Evolutionary conservation across 345 rosid species (phyloP).

Genomic region (Sisymbrium altissimum): DNA sequence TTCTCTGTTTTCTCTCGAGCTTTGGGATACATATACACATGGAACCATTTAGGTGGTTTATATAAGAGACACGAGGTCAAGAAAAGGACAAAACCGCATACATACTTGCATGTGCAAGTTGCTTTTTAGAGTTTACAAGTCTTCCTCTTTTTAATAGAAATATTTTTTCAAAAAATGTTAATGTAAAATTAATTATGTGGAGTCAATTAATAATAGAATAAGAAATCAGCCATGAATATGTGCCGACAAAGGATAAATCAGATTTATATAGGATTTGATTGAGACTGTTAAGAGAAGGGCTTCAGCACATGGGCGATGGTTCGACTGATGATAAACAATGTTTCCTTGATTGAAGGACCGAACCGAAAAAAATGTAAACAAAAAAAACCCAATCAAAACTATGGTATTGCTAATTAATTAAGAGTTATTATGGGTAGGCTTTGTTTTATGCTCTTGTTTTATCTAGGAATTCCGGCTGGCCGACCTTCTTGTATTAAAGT

Average conservation of each 20-base stretch:
- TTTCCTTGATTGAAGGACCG: constrained; percentile 22
- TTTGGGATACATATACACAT: constrained; percentile 5
- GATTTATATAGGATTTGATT: constrained; percentile 6
- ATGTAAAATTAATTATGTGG: neutral
- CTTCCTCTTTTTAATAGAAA: neutral
- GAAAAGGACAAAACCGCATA: constrained; percentile 25
- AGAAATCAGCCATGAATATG: constrained; percentile 1
- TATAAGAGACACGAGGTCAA: constrained; percentile 18
- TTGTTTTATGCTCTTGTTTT: constrained; percentile 17
- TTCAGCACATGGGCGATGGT: constrained; percentile 30
- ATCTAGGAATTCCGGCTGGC: constrained; percentile 12
- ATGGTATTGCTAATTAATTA: neutral
- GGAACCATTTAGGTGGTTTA: constrained; percentile 18
- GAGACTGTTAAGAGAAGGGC: constrained; percentile 12
- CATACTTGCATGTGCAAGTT: constrained; percentile 37
- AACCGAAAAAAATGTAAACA: neutral
- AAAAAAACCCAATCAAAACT: neutral
- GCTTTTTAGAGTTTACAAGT: constrained; percentile 7
- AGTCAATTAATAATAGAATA: neutral
- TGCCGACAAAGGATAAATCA: constrained; percentile 33
- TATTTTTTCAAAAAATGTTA: no score
- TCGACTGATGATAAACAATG: constrained; percentile 26
- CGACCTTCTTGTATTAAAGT: constrained; percentile 21
- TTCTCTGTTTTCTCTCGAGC: neutral
- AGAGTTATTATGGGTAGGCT: constrained; percentile 6